Conservation (phyloP, 345 rosid genomes). For the Pistacia vera region DNA sequence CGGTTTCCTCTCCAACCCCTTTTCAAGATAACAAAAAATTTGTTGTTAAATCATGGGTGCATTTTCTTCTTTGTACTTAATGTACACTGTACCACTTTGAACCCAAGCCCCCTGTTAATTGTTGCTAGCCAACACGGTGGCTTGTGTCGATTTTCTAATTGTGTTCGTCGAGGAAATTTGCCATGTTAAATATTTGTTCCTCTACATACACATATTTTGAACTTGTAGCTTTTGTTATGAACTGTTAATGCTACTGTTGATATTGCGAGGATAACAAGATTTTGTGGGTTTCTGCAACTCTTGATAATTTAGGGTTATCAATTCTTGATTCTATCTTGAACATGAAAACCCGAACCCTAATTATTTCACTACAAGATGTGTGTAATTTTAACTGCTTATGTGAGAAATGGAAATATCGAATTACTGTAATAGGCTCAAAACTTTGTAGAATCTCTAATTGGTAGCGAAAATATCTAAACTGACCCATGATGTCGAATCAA, state of each 20-base stretch:
- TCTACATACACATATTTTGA: background rate
- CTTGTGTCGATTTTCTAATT: conserved; percentile 30
- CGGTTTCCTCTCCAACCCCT: conserved; percentile 29
- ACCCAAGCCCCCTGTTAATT: conserved; percentile 32
- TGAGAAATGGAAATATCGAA: background rate
- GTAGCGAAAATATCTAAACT: background rate
- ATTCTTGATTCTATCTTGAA: no score
- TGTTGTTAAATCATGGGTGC: conserved; percentile 44
- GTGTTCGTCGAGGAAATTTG: conserved; percentile 12
- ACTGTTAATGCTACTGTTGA: background rate
- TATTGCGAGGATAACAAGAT: background rate
- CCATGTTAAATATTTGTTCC: conserved; percentile 14
- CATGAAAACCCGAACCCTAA: no score
- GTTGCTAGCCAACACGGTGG: conserved; percentile 31
- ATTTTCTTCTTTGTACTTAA: conserved; percentile 36
- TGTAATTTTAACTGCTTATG: no score
- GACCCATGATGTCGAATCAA: conserved; percentile 10
- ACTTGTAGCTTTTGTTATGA: background rate
- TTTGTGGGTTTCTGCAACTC: background rate
- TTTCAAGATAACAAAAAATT: conserved; percentile 29
- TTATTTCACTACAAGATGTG: no score
- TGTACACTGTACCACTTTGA: conserved; percentile 27
- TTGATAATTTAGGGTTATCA: no score
- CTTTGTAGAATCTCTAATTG: no score
- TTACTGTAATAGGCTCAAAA: no score